phyloP scores from a whole-genome alignment of 2,329 filamentous ascomycete genomes.

The Diaporthe longicolla region DNA sequence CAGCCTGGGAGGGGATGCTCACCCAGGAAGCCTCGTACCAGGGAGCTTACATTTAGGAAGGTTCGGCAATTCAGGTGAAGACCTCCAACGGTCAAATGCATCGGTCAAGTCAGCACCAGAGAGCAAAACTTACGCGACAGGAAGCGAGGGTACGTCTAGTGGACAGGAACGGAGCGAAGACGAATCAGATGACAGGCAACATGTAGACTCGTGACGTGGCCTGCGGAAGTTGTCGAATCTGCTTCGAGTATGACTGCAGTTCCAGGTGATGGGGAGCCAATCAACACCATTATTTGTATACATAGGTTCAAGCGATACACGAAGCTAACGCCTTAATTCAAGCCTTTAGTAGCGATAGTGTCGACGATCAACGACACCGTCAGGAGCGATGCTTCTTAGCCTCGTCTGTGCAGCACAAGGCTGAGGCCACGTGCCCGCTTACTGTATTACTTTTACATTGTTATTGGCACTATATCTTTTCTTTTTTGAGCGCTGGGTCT shows the following conservation, averaged over 20 bases:
- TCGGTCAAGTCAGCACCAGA: conserved; percentile 10
- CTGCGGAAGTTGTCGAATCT: neutral
- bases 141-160: neutral
- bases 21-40: conserved; percentile 8
- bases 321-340: too few species aligned
- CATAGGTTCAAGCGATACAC: neutral
- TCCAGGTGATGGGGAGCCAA: neutral
- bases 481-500: too few species aligned
- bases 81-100: neutral
- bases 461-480: too few species aligned
- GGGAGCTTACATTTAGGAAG: conserved; percentile 7
- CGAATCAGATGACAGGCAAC: neutral
- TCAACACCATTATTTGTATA: neutral
- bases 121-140: neutral
- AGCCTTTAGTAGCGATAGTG: neutral
- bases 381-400: too few species aligned
- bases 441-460: too few species aligned
- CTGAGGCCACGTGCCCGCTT: too few species aligned
- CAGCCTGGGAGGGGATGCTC: neutral
- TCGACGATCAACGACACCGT: too few species aligned
- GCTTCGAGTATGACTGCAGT: neutral
- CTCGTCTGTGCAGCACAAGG: too few species aligned
- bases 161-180: neutral
- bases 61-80: neutral
- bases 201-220: neutral